A percentile compares a stretch with the other conserved stretches of the same genome.
phyloP scores from a whole-genome alignment of 306 rosid genomes.

The Delonix regia region DNA sequence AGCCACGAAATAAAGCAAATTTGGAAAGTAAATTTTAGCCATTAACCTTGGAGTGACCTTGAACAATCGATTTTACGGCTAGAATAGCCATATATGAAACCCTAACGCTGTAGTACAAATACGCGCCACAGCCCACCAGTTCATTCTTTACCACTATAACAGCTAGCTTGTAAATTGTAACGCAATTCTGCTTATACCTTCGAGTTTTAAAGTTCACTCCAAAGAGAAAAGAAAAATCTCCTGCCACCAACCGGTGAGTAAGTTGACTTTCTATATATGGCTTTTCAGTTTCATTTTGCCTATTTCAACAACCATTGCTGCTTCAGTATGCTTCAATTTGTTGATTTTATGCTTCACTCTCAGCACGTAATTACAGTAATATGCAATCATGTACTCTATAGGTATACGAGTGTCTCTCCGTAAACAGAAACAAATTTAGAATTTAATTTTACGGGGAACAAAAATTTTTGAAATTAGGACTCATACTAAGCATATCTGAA shows the following conservation, averaged over 20 bases:
- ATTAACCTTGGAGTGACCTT: background rate
- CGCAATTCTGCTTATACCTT: background rate
- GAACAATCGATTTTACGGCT: background rate
- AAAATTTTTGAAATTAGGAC: too few relatives aligned
- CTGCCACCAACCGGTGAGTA: background rate
- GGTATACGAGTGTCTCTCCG: too few relatives aligned
- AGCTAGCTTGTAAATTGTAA: too few relatives aligned
- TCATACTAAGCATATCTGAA: too few relatives aligned
- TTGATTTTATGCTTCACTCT: too few relatives aligned
- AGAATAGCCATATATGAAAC: background rate
- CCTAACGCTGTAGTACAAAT: background rate
- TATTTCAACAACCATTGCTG: background rate
- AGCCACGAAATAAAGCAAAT: background rate
- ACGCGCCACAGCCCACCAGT: background rate
- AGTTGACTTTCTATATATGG: background rate
- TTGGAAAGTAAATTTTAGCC: background rate
- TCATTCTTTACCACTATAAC: background rate
- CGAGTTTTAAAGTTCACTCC: background rate
- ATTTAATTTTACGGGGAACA: too few relatives aligned
- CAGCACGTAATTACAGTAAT: background rate
- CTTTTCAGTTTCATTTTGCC: too few relatives aligned
- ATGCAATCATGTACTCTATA: background rate
- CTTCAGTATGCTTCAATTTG: too few relatives aligned
- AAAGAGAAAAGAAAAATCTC: background rate
- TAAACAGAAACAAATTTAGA: too few relatives aligned